Percentiles rank a stretch among this genome's conserved stretches.
Conservation (phyloP, 108 stramenopile genomes). For the Stephanodiscus minutulus region DNA sequence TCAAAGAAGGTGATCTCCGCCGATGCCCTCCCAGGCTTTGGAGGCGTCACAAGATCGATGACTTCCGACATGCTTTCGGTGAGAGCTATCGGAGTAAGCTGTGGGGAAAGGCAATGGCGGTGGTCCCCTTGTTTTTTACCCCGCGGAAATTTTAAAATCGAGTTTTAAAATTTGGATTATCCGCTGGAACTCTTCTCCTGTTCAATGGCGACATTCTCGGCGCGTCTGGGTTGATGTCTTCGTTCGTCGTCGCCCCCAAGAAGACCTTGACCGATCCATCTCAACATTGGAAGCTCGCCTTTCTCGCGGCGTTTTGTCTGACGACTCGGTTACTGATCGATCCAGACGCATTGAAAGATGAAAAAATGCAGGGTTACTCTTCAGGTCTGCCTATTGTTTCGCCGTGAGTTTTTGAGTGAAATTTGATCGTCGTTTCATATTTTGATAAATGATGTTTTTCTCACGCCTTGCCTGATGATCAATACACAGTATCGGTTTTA, state of each 20-base stretch:
- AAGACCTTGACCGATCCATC: slow-evolving; percentile 31
- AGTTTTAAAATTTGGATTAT: too few relatives aligned
- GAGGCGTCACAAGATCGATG: too few relatives aligned
- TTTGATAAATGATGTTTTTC: background rate
- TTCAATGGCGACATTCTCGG: slow-evolving; percentile 77
- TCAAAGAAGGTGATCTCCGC: too few relatives aligned
- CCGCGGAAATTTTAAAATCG: too few relatives aligned
- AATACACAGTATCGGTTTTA: slow-evolving; percentile 44
- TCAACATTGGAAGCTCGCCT: slow-evolving; percentile 65
- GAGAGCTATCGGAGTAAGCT: too few relatives aligned
- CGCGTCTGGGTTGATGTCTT: slow-evolving; percentile 58
- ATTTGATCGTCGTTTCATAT: background rate
- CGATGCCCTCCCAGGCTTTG: too few relatives aligned
- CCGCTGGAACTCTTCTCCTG: slow-evolving; percentile 60
- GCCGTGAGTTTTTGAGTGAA: slow-evolving; percentile 11
- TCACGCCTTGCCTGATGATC: background rate
- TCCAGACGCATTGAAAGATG: slow-evolving; percentile 38
- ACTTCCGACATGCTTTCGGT: too few relatives aligned
- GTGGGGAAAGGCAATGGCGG: too few relatives aligned
- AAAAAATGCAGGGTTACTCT: slow-evolving; percentile 16
- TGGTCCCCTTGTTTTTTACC: too few relatives aligned
- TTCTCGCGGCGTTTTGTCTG: slow-evolving; percentile 59
- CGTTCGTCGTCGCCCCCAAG: slow-evolving; percentile 42
- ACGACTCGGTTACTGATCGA: slow-evolving; percentile 35
- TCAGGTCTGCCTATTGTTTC: slow-evolving; percentile 27